Base-by-base conservation (phyloP, 805 yeast genomes). In the Yamadazyma insecticola region DNA sequence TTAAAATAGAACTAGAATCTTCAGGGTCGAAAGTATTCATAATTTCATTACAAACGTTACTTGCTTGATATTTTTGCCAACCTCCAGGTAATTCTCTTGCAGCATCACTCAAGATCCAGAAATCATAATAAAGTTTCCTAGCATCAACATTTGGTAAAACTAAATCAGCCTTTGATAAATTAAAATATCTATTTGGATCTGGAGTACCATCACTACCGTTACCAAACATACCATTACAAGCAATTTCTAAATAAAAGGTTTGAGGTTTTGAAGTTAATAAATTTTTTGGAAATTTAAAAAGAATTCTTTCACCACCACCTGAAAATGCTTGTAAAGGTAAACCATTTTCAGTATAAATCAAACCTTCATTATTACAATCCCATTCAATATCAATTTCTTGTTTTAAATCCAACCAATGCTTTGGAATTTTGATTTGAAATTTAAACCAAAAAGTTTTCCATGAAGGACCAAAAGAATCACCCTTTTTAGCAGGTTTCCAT, bases 391-490 rank as follows among this genome's bases (percentile, higher is more conserved):
- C 61, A 23, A 86, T 70, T 36, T 66, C 69, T 22, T 74, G 76
- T 3, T 50, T 39, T 14, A 64, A 51, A 7, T 60, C 43, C 13
- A 65, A 28, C 84, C 85, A 80, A 3, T 66, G 53, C 11, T 63
- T 43, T 0, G 96, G 95, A 4, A 90, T 63, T n/a, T 64, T 61
- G 36, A 85, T 57, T 10, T 68, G 58, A 13, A 90, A 60, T 44
- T 76, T 73, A 58, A 92, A 87, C 98, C 98, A 90, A 42, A 87
- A 94, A 1, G 97, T 83, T 36, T 90, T 81, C 98, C 98, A 90
- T 10, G 94, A 82, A 3, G 98, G 98, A 0, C 97, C 97, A 53
- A 84, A 87, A 6, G 67, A 60, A 44, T 84, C 80, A 14, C 92
- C 94, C 42, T 77, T 78, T 10, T 57, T 53, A n/a, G 85, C 81